Evolutionary conservation across 257 asterid genomes (phyloP).

Genomic region (Petunia axillaris): DNA sequence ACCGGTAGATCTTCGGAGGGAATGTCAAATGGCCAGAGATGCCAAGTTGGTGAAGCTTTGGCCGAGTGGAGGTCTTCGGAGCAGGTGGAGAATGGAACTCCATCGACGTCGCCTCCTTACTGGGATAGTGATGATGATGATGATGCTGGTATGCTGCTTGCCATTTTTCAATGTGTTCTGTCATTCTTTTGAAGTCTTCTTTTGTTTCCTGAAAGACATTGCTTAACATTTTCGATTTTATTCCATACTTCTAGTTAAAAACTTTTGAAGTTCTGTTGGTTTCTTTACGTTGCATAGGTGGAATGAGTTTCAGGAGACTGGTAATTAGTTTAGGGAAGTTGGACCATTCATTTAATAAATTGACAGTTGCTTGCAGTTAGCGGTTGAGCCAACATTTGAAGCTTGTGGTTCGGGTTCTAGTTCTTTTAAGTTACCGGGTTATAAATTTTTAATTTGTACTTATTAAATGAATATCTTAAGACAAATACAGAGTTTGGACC

Average conservation of each 20-base stretch:
- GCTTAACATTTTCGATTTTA: not conserved
- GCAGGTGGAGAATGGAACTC: slow-evolving; percentile 75
- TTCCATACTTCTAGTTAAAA: not conserved
- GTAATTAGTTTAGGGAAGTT: slow-evolving; percentile 10
- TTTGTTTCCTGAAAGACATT: not conserved
- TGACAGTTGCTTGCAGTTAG: not conserved
- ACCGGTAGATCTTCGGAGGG: slow-evolving; percentile 64
- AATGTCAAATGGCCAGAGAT: slow-evolving; percentile 52
- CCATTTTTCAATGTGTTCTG: not conserved
- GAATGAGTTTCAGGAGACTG: not conserved
- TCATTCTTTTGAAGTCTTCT: not conserved
- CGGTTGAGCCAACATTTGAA: too few species aligned
- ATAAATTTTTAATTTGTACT: too few species aligned
- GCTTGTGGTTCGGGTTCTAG: too few species aligned
- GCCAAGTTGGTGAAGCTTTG: slow-evolving; percentile 69
- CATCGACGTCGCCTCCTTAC: slow-evolving; percentile 88
- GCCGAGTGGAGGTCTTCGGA: slow-evolving; percentile 84
- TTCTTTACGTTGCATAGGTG: not conserved
- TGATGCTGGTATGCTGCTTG: slow-evolving; percentile 55
- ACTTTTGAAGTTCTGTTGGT: not conserved
- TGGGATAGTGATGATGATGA: slow-evolving; percentile 80
- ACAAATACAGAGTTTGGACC: too few species aligned
- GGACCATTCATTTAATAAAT: slow-evolving; percentile 14
- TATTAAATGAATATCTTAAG: too few species aligned
- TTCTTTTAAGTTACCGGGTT: too few species aligned